Percentiles rank a stretch among this genome's conserved stretches.
phyloP scores from a whole-genome alignment of 345 rosid genomes.

The Salix viminalis region DNA sequence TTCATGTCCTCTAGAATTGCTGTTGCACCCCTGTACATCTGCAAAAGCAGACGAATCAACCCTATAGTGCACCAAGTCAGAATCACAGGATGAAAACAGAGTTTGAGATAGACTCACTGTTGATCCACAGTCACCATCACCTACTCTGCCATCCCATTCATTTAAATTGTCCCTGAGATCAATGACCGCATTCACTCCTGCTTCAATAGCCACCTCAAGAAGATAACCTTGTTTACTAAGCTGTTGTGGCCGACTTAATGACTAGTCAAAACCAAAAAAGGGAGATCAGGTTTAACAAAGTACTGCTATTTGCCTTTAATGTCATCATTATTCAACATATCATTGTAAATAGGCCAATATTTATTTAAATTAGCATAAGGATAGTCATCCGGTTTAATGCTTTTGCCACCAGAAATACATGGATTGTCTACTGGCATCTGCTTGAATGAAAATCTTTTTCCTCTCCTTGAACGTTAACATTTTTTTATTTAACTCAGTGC shows the following conservation, averaged over 20 bases:
- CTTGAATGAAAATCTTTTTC: not conserved
- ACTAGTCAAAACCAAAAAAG: conserved; percentile 37
- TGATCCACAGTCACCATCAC: conserved; percentile 98
- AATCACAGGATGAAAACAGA: conserved; percentile 3
- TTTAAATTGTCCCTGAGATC: conserved; percentile 66
- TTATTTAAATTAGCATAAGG: not conserved
- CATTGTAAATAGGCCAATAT: not conserved
- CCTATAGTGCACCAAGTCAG: not conserved
- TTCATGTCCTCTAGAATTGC: conserved; percentile 86
- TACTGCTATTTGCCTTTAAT: not conserved
- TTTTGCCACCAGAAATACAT: not conserved
- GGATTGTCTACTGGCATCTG: not conserved
- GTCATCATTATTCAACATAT: not conserved
- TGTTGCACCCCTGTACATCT: conserved; percentile 85
- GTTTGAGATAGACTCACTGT: conserved; percentile 52
- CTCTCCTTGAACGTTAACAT: not conserved
- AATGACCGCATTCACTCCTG: conserved; percentile 66
- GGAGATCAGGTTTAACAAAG: conserved; percentile 9
- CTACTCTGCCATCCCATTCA: conserved; percentile 94
- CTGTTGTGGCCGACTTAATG: conserved; percentile 55
- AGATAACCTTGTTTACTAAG: conserved; percentile 58
- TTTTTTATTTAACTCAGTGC: not conserved
- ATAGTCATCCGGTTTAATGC: not conserved
- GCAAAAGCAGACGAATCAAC: conserved; percentile 22
- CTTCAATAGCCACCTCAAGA: conserved; percentile 83